These are phyloP conservation scores for Trichosporon sp. DNA, from an alignment of 1,284 basidiomycete species.

Conservation along the genomic window DNA sequence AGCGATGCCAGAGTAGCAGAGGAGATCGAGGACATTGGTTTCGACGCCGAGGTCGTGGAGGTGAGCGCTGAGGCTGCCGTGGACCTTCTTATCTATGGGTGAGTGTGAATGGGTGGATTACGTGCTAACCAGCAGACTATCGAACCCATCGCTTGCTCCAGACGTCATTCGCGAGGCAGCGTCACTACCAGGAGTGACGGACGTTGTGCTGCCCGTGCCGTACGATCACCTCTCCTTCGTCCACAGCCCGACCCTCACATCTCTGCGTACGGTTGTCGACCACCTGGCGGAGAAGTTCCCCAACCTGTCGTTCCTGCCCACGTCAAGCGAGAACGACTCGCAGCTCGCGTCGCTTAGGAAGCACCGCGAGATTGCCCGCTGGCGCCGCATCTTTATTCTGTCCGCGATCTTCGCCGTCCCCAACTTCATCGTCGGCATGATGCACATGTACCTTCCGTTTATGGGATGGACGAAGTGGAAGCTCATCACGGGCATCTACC, in stretches of 20 bases:
- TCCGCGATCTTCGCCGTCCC: conserved; percentile 79
- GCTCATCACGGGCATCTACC: conserved; percentile 64
- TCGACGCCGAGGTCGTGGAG: conserved; percentile 49
- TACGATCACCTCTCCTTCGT: conserved; percentile 69
- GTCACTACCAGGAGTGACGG: conserved; percentile 68
- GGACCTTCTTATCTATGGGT: conserved; percentile 47
- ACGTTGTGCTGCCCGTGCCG: conserved; percentile 66
- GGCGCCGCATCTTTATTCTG: conserved; percentile 75
- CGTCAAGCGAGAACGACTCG: conserved; percentile 53
- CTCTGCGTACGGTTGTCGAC: conserved; percentile 79
- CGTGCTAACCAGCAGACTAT: conserved; percentile 5
- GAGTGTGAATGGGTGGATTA: conserved; percentile 10
- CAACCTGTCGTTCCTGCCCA: conserved; percentile 45
- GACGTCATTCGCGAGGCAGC: conserved; percentile 33
- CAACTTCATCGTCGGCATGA: conserved; percentile 89
- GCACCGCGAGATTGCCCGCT: conserved; percentile 85
- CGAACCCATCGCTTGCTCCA: conserved; percentile 29
- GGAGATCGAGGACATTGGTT: conserved; percentile 53
- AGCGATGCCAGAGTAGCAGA: conserved; percentile 69
- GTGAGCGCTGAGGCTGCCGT: conserved; percentile 39
- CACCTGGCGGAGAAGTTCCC: conserved; percentile 64
- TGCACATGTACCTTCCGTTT: conserved; percentile 58
- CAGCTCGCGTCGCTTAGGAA: conserved; percentile 87
- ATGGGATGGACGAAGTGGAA: conserved; percentile 48
- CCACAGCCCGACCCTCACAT: conserved; percentile 69